Conservation (phyloP, 495 filamentous ascomycete species). For the Usnea hakonensis region DNA sequence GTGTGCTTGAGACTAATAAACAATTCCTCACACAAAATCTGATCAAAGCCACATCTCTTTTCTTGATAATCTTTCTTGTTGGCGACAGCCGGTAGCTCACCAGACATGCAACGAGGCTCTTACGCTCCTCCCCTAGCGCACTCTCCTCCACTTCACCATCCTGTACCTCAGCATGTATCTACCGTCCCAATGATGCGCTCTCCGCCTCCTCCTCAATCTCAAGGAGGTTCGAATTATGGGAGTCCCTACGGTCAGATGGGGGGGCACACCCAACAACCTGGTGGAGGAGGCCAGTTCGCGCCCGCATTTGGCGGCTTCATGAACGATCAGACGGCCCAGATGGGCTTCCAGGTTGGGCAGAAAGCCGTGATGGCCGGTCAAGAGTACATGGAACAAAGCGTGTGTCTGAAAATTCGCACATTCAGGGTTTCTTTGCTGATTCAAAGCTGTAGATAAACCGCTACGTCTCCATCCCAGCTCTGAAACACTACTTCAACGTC, state of each 20-base stretch:
- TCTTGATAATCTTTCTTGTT: too few relatives aligned
- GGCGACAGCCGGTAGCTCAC: background rate
- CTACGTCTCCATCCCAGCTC: conserved; percentile 80
- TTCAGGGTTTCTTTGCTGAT: background rate
- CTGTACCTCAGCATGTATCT: conserved; percentile 96
- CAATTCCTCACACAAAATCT: background rate
- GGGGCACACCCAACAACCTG: conserved; percentile 40
- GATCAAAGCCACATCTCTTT: background rate
- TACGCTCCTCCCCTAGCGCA: conserved; percentile 71
- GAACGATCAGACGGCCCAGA: conserved; percentile 90
- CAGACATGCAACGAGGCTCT: conserved; percentile 68
- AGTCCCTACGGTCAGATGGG: conserved; percentile 52
- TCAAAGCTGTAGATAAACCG: conserved; percentile 62
- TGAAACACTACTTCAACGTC: conserved; percentile 98
- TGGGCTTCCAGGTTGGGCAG: conserved; percentile 91
- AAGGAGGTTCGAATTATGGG: conserved; percentile 44
- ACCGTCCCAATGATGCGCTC: conserved; percentile 98
- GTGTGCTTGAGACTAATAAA: conserved; percentile 5
- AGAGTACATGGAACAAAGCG: conserved; percentile 90
- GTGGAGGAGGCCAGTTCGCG: conserved; percentile 50
- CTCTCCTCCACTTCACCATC: conserved; percentile 95
- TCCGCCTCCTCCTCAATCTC: conserved; percentile 70
- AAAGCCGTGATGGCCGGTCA: conserved; percentile 80
- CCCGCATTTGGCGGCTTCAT: conserved; percentile 83
- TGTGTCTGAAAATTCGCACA: conserved; percentile 31